Evolutionary conservation across 169 alveolate genomes (phyloP).

Genomic region (Cryptosporidium meleagridis): DNA sequence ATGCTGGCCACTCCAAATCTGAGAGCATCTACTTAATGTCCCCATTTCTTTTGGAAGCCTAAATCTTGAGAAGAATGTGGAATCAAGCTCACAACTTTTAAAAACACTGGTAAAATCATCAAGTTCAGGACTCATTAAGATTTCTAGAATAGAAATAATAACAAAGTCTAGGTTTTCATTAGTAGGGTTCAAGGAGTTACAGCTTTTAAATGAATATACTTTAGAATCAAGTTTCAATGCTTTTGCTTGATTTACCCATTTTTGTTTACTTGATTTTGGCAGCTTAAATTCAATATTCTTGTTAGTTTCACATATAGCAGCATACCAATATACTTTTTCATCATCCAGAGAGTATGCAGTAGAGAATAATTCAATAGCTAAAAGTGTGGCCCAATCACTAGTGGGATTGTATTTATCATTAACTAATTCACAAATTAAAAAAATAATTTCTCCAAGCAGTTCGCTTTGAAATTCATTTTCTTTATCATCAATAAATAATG

Average conservation of each 20-base stretch:
- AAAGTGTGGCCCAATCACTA: slow-evolving; percentile 13
- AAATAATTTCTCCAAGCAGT: slow-evolving; percentile 39
- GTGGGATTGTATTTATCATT: neutral
- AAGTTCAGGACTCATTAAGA: slow-evolving; percentile 39
- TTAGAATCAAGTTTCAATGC: neutral
- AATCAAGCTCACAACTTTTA: neutral
- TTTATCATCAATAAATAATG: slow-evolving; percentile 5
- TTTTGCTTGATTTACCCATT: slow-evolving; percentile 10
- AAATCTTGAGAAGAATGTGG: slow-evolving; percentile 8
- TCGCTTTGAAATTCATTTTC: neutral
- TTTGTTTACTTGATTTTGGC: neutral
- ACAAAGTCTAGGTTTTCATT: slow-evolving; percentile 40
- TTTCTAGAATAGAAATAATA: slow-evolving; percentile 37
- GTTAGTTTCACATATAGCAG: slow-evolving; percentile 12
- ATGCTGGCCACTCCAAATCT: slow-evolving; percentile 79
- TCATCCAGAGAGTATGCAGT: slow-evolving; percentile 51
- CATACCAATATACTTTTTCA: slow-evolving; percentile 48
- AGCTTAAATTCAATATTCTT: neutral
- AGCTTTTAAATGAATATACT: neutral
- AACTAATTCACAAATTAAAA: slow-evolving; percentile 21
- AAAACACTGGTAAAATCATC: slow-evolving; percentile 5
- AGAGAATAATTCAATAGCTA: slow-evolving; percentile 48
- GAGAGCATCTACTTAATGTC: slow-evolving; percentile 71
- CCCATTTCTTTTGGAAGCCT: slow-evolving; percentile 20
- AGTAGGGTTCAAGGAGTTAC: slow-evolving; percentile 14